Base-by-base conservation (phyloP, 352 stramenopile species). In the Pythium apleroticum region DNA sequence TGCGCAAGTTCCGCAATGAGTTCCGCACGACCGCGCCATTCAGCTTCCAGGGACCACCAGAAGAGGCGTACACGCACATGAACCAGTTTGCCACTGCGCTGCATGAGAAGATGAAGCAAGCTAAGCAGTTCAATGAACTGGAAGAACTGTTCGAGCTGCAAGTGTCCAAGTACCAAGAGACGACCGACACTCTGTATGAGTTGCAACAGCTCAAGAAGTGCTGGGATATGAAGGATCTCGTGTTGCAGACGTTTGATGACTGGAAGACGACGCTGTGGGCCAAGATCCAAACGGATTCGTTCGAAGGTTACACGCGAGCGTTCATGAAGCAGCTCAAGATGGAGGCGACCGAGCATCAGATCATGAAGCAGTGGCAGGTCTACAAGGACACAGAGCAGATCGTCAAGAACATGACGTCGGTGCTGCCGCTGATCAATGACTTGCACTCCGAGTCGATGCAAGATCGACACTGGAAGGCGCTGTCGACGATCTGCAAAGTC, bases 11-110 rank as follows among this genome's bases (percentile, higher is more conserved):
- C 76, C 87, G 97, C 25, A 93, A 95, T 53, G 88, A 98, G 33
- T 99, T 99, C 73, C 82, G 96, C 12, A 78, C 91, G 8, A 96
- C 93, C 15, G 96, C 96, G 0, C 97, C 97, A 15, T 99, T 99
- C 71, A 93, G 93, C 31, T 99, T 97, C 73, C 74, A 82, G 31
- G 89, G 91, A 1, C 63, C 77, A 0, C 80, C 84, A 0, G 86
- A 93, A 11, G 89, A 97, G 5, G 90, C 90, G 3, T 97, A 97
- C 67, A 68, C 62, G 10, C 84, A 93, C 57, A 93, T 97, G 72
- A 88, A 91, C 53, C 69, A 76, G 55, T 97, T 96, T 63, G 78
- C 80, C 1, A 75, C 63, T 9, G 75, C 71, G 0, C 56, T 96
- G 15, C 69, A 90, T 30, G 86, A 91, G 20, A 93, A 93, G 56